Percentiles rank a stretch among this genome's conserved stretches.
Conservation (phyloP, 805 yeast species). For the Saccharomycopsis synnaedendra region DNA sequence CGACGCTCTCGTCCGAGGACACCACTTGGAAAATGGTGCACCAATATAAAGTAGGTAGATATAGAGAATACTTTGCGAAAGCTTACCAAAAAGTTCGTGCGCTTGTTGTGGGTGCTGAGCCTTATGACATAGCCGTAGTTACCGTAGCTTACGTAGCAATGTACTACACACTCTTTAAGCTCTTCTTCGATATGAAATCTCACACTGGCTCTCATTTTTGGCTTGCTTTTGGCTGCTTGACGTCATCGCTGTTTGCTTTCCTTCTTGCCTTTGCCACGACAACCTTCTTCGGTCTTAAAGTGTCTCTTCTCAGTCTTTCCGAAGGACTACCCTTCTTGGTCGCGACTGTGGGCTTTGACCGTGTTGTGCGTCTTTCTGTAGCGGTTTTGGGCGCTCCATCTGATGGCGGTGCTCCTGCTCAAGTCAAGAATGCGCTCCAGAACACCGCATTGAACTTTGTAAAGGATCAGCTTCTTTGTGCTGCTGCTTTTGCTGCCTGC, state of each 20-base stretch:
- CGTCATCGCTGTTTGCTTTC: slow-evolving; percentile 76
- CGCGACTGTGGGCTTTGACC: slow-evolving; percentile 84
- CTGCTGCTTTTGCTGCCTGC: slow-evolving; percentile 58
- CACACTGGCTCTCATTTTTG: slow-evolving; percentile 75
- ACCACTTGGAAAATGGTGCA: slow-evolving; percentile 48
- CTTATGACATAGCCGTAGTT: slow-evolving; percentile 73
- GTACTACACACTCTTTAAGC: slow-evolving; percentile 69
- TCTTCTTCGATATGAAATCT: slow-evolving; percentile 64
- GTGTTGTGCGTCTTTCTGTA: slow-evolving; percentile 62
- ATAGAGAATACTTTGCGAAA: slow-evolving; percentile 38
- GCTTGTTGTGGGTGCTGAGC: slow-evolving; percentile 61
- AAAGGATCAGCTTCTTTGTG: slow-evolving; percentile 67
- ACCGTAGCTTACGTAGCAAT: slow-evolving; percentile 76
- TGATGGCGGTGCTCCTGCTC: slow-evolving; percentile 19
- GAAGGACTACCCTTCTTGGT: slow-evolving; percentile 94
- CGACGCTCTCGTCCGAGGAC: slow-evolving; percentile 22
- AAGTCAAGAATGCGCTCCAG: slow-evolving; percentile 24
- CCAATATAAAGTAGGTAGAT: slow-evolving; percentile 42
- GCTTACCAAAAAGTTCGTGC: slow-evolving; percentile 30
- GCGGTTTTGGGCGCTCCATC: slow-evolving; percentile 36
- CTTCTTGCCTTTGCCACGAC: slow-evolving; percentile 62
- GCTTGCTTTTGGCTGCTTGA: slow-evolving; percentile 70
- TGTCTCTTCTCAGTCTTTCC: slow-evolving; percentile 63
- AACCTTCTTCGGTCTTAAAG: slow-evolving; percentile 41
- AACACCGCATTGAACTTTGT: slow-evolving; percentile 30